Evolutionary conservation across 495 filamentous ascomycete genomes (phyloP).

Genomic region (Lepidopterella palustris): DNA sequence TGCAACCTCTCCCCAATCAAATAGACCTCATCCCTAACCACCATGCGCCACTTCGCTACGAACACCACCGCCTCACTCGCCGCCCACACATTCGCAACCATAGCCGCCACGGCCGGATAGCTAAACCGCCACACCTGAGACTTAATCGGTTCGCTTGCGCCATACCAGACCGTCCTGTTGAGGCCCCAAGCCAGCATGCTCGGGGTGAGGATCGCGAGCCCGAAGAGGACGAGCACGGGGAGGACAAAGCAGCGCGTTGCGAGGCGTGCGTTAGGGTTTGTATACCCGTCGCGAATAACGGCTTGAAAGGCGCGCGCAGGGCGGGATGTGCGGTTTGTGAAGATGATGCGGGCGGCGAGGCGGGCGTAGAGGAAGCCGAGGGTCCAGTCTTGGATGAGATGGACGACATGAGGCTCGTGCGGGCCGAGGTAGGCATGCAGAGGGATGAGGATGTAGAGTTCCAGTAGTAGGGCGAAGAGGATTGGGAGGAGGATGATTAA

Average conservation of each 20-base stretch:
- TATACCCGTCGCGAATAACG: slow-evolving; percentile 71
- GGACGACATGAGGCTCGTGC: slow-evolving; percentile 62
- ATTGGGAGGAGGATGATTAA: slow-evolving; percentile 73
- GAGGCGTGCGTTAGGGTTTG: slow-evolving; percentile 68
- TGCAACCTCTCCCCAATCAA: slow-evolving; percentile 89
- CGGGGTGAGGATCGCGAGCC: slow-evolving; percentile 54
- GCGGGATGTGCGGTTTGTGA: slow-evolving; percentile 56
- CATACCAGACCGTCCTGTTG: slow-evolving; percentile 10
- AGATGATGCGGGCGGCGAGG: slow-evolving; percentile 65
- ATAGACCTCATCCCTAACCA: slow-evolving; percentile 90
- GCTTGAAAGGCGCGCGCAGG: slow-evolving; percentile 66
- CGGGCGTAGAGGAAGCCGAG: slow-evolving; percentile 89
- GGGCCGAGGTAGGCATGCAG: slow-evolving; percentile 64
- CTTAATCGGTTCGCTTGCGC: slow-evolving; percentile 8
- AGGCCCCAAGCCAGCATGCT: slow-evolving; percentile 34
- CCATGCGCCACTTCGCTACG: slow-evolving; percentile 64
- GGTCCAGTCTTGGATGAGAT: slow-evolving; percentile 90
- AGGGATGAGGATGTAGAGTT: slow-evolving; percentile 85
- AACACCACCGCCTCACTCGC: slow-evolving; percentile 45
- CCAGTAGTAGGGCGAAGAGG: slow-evolving; percentile 72
- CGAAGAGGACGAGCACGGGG: slow-evolving; percentile 56
- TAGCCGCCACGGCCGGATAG: slow-evolving; percentile 17
- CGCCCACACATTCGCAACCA: slow-evolving; percentile 44
- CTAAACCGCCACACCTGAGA: slow-evolving; percentile 30
- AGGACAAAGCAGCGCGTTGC: slow-evolving; percentile 79